Evolutionary conservation across 108 stramenopile genomes (phyloP), one percentile per base, ranked within the genome.

Genomic region (Cyclotella atomus): DNA sequence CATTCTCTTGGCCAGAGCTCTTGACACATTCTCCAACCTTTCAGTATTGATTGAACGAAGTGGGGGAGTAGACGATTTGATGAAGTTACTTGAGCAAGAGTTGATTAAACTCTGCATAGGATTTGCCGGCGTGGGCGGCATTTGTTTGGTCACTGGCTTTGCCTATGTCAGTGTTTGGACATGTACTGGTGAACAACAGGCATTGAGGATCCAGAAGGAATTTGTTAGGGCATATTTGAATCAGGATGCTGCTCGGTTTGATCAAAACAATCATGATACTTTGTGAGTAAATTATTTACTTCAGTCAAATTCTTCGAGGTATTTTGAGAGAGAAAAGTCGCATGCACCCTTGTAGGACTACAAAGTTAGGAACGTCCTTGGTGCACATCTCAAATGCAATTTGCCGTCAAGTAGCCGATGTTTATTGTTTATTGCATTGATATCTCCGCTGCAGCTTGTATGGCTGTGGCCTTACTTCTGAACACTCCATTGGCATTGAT

Each of bases 181-280:
- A 4, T 76, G 71, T 33, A 81, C 80, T 0, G 80, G 80, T 1
- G 75, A 81, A 49, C 59, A 71, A 24, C 80, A 81, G 45, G 70
- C 75, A 5, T 49, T 81, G 36, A 32, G 80, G 53, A 81, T 81
- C 28, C 71, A 81, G 36, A 70, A 71, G 19, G 47, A 65, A 15
- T 81, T 81, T 44, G 75, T 81, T 7, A 12, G 59, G 3, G 43
- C 80, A 7, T 61, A 61, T 65, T 65, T 81, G 55, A 75, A 81
- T 47, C 80, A 81, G 28, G 80, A 81, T 56, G 80, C 80, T 20
- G 70, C 54, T 5, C 76, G 71, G 80, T 81, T 76, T 70, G 80
- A 81, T 44, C 67, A 36, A n/a, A 76, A 76, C 43, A 59, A 81
- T 54, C 30, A 70, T 45, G 80, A 76, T 28, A 41, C 68, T 24